A percentile compares a stretch with the other conserved stretches of the same genome.
These are phyloP conservation scores for Populus ilicifolia DNA, from an alignment of 345 rosid species.

Conservation along the genomic window DNA sequence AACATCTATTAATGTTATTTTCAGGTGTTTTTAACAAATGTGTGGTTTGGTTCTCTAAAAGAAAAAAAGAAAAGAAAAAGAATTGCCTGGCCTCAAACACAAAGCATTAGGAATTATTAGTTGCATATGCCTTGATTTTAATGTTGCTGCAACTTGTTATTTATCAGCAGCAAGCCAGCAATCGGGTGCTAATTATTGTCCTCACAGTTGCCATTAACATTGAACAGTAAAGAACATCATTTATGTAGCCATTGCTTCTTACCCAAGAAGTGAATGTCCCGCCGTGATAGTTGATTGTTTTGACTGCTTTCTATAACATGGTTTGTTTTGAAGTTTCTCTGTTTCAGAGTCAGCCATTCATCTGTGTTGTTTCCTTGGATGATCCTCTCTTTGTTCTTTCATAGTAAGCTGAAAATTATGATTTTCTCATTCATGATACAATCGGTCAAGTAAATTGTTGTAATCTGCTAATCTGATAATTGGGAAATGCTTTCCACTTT, in stretches of 20 bases:
- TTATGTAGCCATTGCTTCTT: neutral
- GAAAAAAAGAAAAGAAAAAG: too few relatives aligned
- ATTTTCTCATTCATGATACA: neutral
- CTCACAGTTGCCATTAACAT: neutral
- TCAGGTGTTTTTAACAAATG: neutral
- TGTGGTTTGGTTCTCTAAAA: neutral
- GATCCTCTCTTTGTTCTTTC: neutral
- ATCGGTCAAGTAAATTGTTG: neutral
- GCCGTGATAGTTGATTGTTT: neutral
- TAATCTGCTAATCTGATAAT: neutral
- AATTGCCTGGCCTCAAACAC: neutral
- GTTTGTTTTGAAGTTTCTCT: neutral
- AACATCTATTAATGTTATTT: neutral
- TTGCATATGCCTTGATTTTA: neutral
- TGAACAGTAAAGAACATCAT: neutral
- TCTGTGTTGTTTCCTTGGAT: neutral
- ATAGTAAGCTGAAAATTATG: neutral
- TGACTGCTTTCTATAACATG: neutral
- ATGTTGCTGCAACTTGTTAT: too few relatives aligned
- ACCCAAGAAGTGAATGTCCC: neutral
- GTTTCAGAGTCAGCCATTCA: neutral
- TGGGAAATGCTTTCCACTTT: neutral
- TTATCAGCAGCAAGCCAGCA: too few relatives aligned
- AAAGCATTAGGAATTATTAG: neutral
- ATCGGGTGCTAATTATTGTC: too few relatives aligned